Base-by-base conservation (phyloP, 2,329 filamentous ascomycete species). In the Elsinoe arachidis region DNA sequence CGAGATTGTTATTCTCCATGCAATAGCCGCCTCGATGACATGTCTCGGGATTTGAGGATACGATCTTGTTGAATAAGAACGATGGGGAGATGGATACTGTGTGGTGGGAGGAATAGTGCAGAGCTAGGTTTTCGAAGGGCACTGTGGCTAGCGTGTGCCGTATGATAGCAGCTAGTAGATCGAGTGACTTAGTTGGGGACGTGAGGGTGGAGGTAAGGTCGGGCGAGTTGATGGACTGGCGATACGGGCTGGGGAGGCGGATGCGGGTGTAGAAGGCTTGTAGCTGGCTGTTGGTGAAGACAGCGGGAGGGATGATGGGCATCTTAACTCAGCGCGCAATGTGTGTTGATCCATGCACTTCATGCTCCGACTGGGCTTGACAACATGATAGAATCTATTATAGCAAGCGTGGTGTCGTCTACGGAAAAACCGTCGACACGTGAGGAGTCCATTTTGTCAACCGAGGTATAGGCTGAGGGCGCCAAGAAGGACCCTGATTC, bases 1-100 rank as follows among this genome's bases (percentile, higher is more conserved):
- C 78, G 33, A 84, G 68, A 2, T 69, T 67, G 46, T 81, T 82
- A 61, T 77, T 80, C 66, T 84, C 80, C 79, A 84, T 82, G 64
- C 81, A 84, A 60, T 83, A 82, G 1, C 81, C 81, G 23, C 81
- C 80, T 33, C 79, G 67, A 6, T 26, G 17, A 26, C 41, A 46
- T 46, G 41, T 46, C 4, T 73, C 72, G 67, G 64, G 60, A 39
- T 19, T 43, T 21, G 58, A 57, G 46, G 71, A 71, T 1, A 78
- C 75, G 34, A 84, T 72, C 64, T 83, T 83, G 41, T 74, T 69
- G 65, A 75, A 83, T 5, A 84, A 65, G 2, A 69, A 67, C 19
- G 77, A 67, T 1, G 76, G 72, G 52, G 82, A 72, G 38, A 82
- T 67, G 1, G 74, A 75, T 23, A 83, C 73, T 10, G 66, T 68